Evolutionary conservation across 495 filamentous ascomycete species (phyloP), one percentile per base, ranked within the genome.

Genomic region (Cercophora sp.): DNA sequence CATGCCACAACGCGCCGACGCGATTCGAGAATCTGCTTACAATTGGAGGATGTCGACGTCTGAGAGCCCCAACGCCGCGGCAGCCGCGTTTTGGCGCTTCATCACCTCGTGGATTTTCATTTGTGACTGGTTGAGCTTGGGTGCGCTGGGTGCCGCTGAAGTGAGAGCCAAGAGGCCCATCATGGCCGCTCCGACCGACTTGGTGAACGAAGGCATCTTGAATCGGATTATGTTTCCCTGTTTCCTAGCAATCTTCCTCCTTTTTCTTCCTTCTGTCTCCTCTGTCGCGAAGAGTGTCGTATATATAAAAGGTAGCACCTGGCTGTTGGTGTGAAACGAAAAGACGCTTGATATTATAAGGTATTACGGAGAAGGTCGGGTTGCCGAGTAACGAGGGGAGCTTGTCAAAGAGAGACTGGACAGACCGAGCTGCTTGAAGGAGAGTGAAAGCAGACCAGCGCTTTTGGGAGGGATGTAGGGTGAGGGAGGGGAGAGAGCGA

Each of bases 1-100:
- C 11, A 22, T 23, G 8, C 18, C 15, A 1, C 15, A 1, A 15
- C 22, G n/a, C 11, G 31, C 8, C 23, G n/a, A 9, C 23, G 40
- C 5, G 11, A 15, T 19, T 5, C 46, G 15, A 15, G 5, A 10
- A 19, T 11, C 18, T 10, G 56, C 81, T 65, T 74, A 87, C 84
- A 87, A 87, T 77, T 87, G 80, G 16, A 87, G 76, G 53, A 87
- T 86, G 61, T 86, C 83, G 40, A 84, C 61, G 65, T 87, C 84
- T 13, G 68, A 73, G 46, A 87, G 62, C 20, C 75, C 80, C 19
- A 69, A 57, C 11, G 71, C 70, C 9, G 77, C 75, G 19, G 77
- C 78, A 0, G 76, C 73, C 4, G 73, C 75, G 53, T 78, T 72
- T 61, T 82, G 78, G 44, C 78, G 72, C 61, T 72, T 80, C 44